Base-by-base conservation (phyloP, 352 stramenopile species). In the Globisporangium heterothallicum region DNA sequence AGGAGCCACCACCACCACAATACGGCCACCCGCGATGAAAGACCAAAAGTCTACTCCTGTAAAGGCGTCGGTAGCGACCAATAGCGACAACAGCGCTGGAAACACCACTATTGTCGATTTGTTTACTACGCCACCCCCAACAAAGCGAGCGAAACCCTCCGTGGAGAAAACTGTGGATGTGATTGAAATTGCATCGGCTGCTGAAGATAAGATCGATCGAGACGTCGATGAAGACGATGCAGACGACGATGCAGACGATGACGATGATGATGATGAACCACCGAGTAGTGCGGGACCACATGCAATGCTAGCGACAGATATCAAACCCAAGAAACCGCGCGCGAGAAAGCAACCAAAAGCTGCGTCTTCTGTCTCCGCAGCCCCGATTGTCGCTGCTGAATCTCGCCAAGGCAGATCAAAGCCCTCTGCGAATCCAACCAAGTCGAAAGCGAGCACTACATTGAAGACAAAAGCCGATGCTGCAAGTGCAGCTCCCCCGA, bases 111-210 rank as follows among this genome's bases (percentile, higher is more conserved):
- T 56, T 19, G 9, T 34, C 9, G 40, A 58, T 44, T 16, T 63
- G 19, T 55, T 60, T 12, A 53, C 42, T 3, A 63, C 57, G 32
- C 57, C 57, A 22, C 52, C 57, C 4, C 57, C 57, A 6, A 19
- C 45, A 8, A 61, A 64, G 42, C 43, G 43, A 13, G 18, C n/a
- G 13, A 54, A 49, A 21, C 34, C 30, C 13, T 53, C 47, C 0
- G 34, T 16, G 4, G 6, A 26, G 34, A 38, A 38, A n/a, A 5
- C 32, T 3, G 32, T 18, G 32, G 10, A n/a, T n/a, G 32, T 18
- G 14, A 38, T 38, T 38, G 32, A 38, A 18, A 5, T 38, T 38
- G 14, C 32, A 16, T 38, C 8, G 1, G 32, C 32, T 38, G n/a
- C 32, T n/a, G 32, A 38, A n/a, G 32, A 38, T 18, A 16, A 38